Base-by-base conservation (phyloP, 108 stramenopile species). In the Aurantiochytrium sp. region DNA sequence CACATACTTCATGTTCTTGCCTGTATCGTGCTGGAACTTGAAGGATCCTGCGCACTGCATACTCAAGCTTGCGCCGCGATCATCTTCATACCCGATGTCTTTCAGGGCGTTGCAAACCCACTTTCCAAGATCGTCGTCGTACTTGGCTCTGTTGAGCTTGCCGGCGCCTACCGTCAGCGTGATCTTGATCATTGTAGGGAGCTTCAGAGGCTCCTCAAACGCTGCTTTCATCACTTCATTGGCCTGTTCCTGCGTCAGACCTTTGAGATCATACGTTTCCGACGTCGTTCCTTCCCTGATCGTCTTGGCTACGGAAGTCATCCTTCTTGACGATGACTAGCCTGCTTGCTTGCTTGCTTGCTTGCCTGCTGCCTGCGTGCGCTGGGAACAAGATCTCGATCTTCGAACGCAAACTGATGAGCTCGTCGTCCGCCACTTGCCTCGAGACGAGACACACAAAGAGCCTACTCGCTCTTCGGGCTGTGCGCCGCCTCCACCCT, bases 11-110 rank as follows among this genome's bases (percentile, higher is more conserved):
- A 97, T 72, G 88, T 97, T 98, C 92, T 97, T 97, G 14, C 96
- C 97, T 14, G 97, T 97, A 90, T 98, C 98, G 91, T 98, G 98
- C 91, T 98, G 98, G 60, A 92, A 73, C 92, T 98, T 98, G 91
- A 96, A 98, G 12, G 93, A 92, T 29, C 97, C 97, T 44, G 91
- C 97, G 87, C 96, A 96, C 87, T 96, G 96, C 12, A 91, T 57
- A 4, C 95, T 93, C 71, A 96, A 95, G 47, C 95, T 94, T 5
- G 96, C 98, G 2, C 96, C 96, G 23, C 94, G 93, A 91, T 98
- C 97, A 88, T 98, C 98, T 35, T 91, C 93, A 88, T 94, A 98
- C 42, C 96, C 97, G n/a, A 95, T 87, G 43, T 94, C 92, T 53
- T 92, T 94, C 73, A 98, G 90, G 5, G 96, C 92, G 21, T 95